Evolutionary conservation across 2,329 filamentous ascomycete genomes (phyloP), one percentile per base, ranked within the genome.

Genomic region (Pseudogymnoascus sp.): DNA sequence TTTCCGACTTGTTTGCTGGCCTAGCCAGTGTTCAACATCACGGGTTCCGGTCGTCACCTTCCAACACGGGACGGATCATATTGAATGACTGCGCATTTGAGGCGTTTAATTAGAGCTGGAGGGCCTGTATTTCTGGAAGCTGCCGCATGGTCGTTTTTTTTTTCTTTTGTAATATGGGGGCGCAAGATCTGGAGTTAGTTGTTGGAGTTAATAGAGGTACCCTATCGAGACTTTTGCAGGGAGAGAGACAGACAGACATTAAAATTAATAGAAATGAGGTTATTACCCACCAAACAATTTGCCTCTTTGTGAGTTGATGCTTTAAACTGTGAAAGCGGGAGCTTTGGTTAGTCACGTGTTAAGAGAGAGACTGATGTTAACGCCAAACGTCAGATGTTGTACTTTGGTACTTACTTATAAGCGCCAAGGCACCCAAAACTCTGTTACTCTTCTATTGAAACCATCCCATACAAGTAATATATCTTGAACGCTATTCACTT

Each of bases 371-470:
- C 50, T 33, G 24, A 16, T 31, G 46, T 16, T 33, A 10, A 28
- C 14, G 26, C 26, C 50, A 19, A 56, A 19, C 10, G 16, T 56
- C 28, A 19, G 28, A 56, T 16, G 26, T 31, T 31, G 26, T 53
- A 11, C 26, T 53, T 31, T 16, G 28, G 50, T 37, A 37, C 33
- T 33, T 56, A 56, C 28, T 14, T 11, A 12, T 10, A 7, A 7
- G 50, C 28, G 50, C 50, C 50, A 56, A 56, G 50, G n/a, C 43
- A 33, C 2, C n/a, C 50, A 56, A 56, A 56, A 56, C 50, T 33
- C 50, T 56, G 14, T 12, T 56, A 12, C n/a, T 19, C 28, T 33
- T 28, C 28, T 16, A 19, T 56, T 22, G 22, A 56, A 46, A 14
- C 16, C 50, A 33, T 12, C 10, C 31, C 16, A 33, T 56, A 14